Evolutionary conservation across 345 rosid genomes (phyloP).

Genomic region (Eucalyptus regnans): DNA sequence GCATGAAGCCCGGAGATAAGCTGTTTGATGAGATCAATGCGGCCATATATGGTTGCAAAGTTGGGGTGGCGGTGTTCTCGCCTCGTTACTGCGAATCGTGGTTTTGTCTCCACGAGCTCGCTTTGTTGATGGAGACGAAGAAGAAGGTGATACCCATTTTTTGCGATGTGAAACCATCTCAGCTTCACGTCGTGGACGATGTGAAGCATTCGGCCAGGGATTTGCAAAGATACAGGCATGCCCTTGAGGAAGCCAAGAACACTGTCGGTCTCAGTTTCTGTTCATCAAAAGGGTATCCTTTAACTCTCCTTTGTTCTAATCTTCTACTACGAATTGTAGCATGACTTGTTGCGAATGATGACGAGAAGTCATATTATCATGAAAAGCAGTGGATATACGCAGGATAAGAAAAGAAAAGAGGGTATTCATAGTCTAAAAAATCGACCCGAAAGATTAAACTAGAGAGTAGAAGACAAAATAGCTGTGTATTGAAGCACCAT

Average conservation of each 20-base stretch:
- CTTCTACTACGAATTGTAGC: neutral
- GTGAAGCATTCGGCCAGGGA: slow-evolving; percentile 13
- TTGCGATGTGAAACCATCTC: slow-evolving; percentile 69
- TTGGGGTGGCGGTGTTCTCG: slow-evolving; percentile 73
- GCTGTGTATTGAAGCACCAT: neutral
- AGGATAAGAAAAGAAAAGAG: neutral
- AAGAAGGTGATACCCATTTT: slow-evolving; percentile 70
- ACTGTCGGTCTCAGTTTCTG: slow-evolving; percentile 78
- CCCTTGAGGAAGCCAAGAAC: slow-evolving; percentile 57
- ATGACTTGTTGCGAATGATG: neutral
- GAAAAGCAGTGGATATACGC: neutral
- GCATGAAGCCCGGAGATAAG: slow-evolving; percentile 70
- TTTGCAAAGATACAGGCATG: slow-evolving; percentile 27
- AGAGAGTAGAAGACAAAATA: neutral
- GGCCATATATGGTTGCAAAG: slow-evolving; percentile 34
- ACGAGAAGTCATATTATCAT: neutral
- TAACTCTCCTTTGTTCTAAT: neutral
- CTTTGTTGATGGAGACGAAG: slow-evolving; percentile 52
- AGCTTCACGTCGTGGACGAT: slow-evolving; percentile 35
- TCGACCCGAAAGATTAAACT: neutral
- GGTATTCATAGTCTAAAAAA: neutral
- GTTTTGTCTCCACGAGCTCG: slow-evolving; percentile 75
- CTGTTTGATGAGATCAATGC: slow-evolving; percentile 41
- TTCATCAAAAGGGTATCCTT: slow-evolving; percentile 43
- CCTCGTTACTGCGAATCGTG: slow-evolving; percentile 62